Evolutionary conservation across 75 land plant genomes (phyloP), one percentile per base, ranked within the genome.

Genomic region (Cryptomeria japonica): DNA sequence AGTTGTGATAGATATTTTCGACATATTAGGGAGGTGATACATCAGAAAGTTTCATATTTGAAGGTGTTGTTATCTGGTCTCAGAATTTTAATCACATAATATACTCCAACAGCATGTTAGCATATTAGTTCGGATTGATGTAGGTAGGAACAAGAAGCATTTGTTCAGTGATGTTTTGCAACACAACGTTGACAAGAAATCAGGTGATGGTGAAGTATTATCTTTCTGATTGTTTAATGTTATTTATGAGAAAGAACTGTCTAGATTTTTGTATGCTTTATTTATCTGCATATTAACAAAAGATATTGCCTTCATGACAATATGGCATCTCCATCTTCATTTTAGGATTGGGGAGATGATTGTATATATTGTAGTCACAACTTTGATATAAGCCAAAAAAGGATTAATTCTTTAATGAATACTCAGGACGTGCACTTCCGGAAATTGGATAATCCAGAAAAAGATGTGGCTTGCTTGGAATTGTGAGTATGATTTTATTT

Each of bases 401-500:
- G 0, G 13, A 0, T 25, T 73, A 34, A 32, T 34, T 25, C 3
- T 73, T 10, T 73, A 5, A 34, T 73, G 77, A 73, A 32, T 73
- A 11, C 34, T 32, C 34, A 73, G 77, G 37, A 32, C 34, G 77
- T 73, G 37, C 77, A 73, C 15, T 73, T 73, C 13, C 77, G 77
- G 37, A 73, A 73, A 73, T 73, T 73, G 77, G 37, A 73, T 0
- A 73, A 32, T 1, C 77, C 77, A 73, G 37, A 73, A 11, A 34
- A 73, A 73, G 38, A 73, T 11, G 77, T 31, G 28, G 34, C 3
- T 73, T 12, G 3, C 77, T 32, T 73, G 77, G 77, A 34, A 73
- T 73, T 73, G 77, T 73, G 77, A 73, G 77, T 73, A 73, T 73
- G 77, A 73, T 34, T 73, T 73, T 44, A 13, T 28, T 73, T 73